phyloP scores from a whole-genome alignment of 1,284 basidiomycete species.

The Cystobasidiaceae sp. region DNA sequence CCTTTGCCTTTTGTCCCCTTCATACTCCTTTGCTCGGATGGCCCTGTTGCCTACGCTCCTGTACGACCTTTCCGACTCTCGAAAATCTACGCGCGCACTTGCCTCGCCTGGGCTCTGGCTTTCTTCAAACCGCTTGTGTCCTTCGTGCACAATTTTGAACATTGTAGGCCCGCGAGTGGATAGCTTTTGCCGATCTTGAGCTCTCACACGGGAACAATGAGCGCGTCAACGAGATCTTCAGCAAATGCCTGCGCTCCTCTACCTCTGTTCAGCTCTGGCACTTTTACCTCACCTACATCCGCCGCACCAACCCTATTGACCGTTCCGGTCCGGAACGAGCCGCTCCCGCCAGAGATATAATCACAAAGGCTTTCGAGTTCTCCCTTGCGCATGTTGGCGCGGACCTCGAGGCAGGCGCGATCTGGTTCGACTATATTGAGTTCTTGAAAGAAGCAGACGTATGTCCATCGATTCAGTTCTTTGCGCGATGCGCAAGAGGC shows the following conservation, averaged over 20 bases:
- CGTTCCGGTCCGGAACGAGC: conserved; percentile 47
- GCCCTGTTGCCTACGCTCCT: no score
- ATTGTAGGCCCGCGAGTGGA: conserved; percentile 48
- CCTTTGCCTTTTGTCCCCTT: background rate
- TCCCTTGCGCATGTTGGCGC: conserved; percentile 84
- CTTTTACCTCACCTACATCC: conserved; percentile 75
- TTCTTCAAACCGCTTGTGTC: background rate
- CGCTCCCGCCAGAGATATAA: conserved; percentile 61
- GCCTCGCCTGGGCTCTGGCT: background rate
- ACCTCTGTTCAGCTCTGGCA: conserved; percentile 81
- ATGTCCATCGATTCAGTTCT: conserved; percentile 43
- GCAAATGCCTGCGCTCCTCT: conserved; percentile 70
- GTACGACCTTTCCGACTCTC: no score
- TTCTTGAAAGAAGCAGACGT: conserved; percentile 77
- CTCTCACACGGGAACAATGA: conserved; percentile 66
- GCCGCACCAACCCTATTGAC: conserved; percentile 54
- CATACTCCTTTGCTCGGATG: background rate
- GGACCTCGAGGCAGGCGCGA: conserved; percentile 54
- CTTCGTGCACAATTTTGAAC: background rate
- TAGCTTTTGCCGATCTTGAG: conserved; percentile 62
- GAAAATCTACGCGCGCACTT: background rate
- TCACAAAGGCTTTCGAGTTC: conserved; percentile 89
- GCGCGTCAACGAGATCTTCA: conserved; percentile 71
- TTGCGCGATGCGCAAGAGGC: no score
- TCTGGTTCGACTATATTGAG: conserved; percentile 65